Base-by-base conservation (phyloP, 306 rosid species). In the Trifolium subterraneum region DNA sequence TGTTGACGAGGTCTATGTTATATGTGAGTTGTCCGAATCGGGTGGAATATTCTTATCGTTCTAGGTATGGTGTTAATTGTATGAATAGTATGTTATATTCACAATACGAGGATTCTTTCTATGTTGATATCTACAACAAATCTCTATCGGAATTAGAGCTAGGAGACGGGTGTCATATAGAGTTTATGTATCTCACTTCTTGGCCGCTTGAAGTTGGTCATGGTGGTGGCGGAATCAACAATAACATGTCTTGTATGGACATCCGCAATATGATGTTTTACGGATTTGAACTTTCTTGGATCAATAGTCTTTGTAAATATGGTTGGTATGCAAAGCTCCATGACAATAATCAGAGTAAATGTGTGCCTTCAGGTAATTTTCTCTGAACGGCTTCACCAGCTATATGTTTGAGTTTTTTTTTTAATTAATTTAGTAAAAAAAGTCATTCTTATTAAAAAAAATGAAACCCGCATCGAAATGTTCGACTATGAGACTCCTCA, bases 231-330 rank as follows among this genome's bases (percentile, higher is more conserved):
- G 1, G n/a, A 16, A 7, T 5, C 67, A 33, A 31, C 14, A 29
- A 8, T 41, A 35, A 35, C 39, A 35, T 35, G 8, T 64, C 51
- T 4, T 64, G 70, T 3, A 39, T 2, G 1, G 45, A 38, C 31
- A 39, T 64, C 0, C 52, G 19, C 12, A 31, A 14, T 10, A 19
- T 18, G 69, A 1, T 63, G 48, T 39, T 16, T 36, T 63, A 63
- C 36, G 69, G 69, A 39, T 36, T 63, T 63, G 39, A 63, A 63
- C 48, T 63, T 35, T 36, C 69, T 63, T 63, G 69, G 69, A 1
- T 18, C 69, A 36, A 63, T 6, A 1, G n/a, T 36, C 27, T 1
- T 10, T 63, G 69, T 63, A 10, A 36, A 36, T 6, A 35, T 35
- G 39, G 39, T 29, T 29, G 33, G 33, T 29, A 4, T 29, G 33